These are phyloP conservation scores for Chlamydomonas sphaeroides DNA, from an alignment of 139 green algal species.

Conservation along the genomic window DNA sequence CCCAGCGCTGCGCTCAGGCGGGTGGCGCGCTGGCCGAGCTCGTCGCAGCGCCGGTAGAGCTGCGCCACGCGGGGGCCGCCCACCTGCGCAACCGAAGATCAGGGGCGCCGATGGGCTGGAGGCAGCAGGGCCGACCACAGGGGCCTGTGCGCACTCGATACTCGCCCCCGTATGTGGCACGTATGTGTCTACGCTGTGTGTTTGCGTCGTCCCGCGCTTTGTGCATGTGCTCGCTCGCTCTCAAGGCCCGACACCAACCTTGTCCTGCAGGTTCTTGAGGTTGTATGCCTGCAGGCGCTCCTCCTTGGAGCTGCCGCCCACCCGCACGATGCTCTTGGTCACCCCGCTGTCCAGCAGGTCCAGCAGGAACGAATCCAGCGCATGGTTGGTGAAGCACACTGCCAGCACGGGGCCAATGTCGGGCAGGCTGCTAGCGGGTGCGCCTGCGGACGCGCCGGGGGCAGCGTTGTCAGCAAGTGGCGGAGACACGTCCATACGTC, in stretches of 20 bases:
- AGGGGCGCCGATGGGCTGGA: too few species aligned
- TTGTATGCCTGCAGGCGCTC: constrained; percentile 50
- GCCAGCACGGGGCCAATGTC: constrained; percentile 68
- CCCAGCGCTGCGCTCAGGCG: background rate
- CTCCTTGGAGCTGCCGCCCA: constrained; percentile 55
- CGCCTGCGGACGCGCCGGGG: background rate
- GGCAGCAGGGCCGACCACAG: too few species aligned
- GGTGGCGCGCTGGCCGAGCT: background rate
- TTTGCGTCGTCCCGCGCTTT: too few species aligned
- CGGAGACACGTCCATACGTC: too few species aligned
- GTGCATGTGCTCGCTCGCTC: too few species aligned
- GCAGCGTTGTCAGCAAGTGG: background rate
- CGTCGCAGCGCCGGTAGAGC: background rate
- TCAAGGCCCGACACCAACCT: too few species aligned
- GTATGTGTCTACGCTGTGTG: too few species aligned
- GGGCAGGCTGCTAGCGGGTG: background rate
- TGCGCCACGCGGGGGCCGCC: background rate
- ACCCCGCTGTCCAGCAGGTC: constrained; percentile 62
- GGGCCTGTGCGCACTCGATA: too few species aligned
- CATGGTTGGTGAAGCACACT: constrained; percentile 84
- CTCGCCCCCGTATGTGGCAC: too few species aligned
- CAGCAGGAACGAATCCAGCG: constrained; percentile 77
- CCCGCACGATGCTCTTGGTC: constrained; percentile 57
- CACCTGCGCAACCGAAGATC: constrained; percentile 7
- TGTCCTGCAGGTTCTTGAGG: constrained; percentile 31